Evolutionary conservation across 331 rosid species (phyloP).

Genomic region (Phaseolus coccineus): DNA sequence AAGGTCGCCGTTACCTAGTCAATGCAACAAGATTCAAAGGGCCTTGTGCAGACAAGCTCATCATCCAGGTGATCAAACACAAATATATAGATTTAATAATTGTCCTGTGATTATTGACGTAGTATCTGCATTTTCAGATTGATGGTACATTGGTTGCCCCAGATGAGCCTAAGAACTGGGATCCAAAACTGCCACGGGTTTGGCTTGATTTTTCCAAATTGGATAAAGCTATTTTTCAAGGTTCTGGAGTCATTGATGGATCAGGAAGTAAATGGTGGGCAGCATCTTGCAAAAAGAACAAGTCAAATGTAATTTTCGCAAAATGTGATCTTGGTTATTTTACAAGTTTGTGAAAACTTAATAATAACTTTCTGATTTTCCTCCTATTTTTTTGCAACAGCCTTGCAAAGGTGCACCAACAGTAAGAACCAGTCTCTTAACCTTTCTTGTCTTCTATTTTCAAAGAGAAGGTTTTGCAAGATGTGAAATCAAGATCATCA

Average conservation of each 20-base stretch:
- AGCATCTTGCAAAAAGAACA: conserved; percentile 94
- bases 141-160: conserved; percentile 96
- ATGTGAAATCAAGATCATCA: conserved; percentile 16
- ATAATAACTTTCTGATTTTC: conserved; percentile 20
- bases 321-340: conserved; percentile 14
- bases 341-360: conserved; percentile 35
- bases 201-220: conserved; percentile 88
- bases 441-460: conserved; percentile 13
- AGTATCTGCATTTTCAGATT: conserved; percentile 58
- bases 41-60: conserved; percentile 73
- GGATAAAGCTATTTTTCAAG: conserved; percentile 74
- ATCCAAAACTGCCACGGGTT: conserved; percentile 62
- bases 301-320: conserved; percentile 66
- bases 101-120: conserved; percentile 32
- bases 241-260: conserved; percentile 87
- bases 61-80: conserved; percentile 67
- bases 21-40: conserved; percentile 87
- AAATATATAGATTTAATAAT: not conserved
- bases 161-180: conserved; percentile 81
- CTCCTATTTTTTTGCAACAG: conserved; percentile 54
- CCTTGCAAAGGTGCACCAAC: conserved; percentile 97
- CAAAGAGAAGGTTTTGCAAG: conserved; percentile 23
- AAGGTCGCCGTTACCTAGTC: conserved; percentile 74
- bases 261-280: conserved; percentile 99
- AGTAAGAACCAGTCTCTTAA: conserved; percentile 62